Evolutionary conservation across 2,329 filamentous ascomycete genomes (phyloP), one percentile per base, ranked within the genome.

Genomic region (Botryotinia convoluta): DNA sequence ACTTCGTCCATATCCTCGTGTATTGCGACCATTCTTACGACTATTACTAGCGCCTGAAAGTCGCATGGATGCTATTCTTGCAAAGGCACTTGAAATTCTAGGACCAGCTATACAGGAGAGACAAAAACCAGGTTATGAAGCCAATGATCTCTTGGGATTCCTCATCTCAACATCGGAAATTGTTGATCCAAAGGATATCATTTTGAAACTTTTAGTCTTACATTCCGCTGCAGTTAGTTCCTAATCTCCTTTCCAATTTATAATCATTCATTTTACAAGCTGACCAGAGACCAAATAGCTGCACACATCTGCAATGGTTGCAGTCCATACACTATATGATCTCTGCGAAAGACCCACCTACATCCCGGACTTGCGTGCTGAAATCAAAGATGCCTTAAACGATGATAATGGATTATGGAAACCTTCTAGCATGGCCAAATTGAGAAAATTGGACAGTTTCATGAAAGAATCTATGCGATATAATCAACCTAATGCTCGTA

Each of bases 311-410:
- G 77, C 85, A 64, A 82, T 84, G 0, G 76, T 83, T 22, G 67
- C 67, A 0, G 86, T 85, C 2, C 80, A 88, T 82, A 74, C 85
- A 76, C 83, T 90, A 64, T 88, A 86, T 77, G 85, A 87, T 72
- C 79, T 91, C 6, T 85, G 84, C 0, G 82, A 85, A 5, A 75
- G 81, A 26, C 87, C 87, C 0, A 84, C 88, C 39, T 82, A 87
- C 42, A 73, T 77, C 16, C 54, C 75, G 42, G 73, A 72, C 16
- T 72, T 80, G 1, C 74, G 78, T 3, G 75, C 79, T 4, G 78
- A 80, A 57, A 75, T 80, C 3, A 39, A 77, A n/a, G 42, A 75
- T 26, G 76, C 75, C 81, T 73, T 79, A 16, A 35, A 69, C 85
- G n/a, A 69, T 44, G 67, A 44, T 29, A n/a, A 54, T 45, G 51